Base-by-base conservation (phyloP, 2,329 filamentous ascomycete genomes). In the Beauveria medogensis region DNA sequence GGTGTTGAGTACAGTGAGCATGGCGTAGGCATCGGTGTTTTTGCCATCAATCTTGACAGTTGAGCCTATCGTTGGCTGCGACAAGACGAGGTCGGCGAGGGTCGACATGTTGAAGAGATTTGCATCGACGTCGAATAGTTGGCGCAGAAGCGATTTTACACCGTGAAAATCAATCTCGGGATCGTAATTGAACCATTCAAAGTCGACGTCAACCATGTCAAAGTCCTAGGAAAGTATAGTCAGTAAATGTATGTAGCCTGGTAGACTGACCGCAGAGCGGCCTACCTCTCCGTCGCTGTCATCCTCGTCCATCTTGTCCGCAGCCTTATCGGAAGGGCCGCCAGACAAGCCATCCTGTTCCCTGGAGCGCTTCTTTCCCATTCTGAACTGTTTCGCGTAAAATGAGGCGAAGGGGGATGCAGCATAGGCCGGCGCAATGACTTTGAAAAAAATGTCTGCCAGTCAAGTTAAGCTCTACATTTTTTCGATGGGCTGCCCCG, bases 141-240 rank as follows among this genome's bases (percentile, higher is more conserved):
- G 94, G 63, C 93, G 89, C 63, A 97, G 76, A 8, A 99, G 85
- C 10, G 86, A 88, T 74, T 97, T 97, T 68, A 95, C 84, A 62
- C 94, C 94, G 75, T 97, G 93, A 75, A 97, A 97, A 75, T 99
- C 94, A 68, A 96, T 82, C 8, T 89, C 85, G 2, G 90, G 82
- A 68, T 94, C 88, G 64, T 93, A 96, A 76, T 97, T 95, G 78
- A 97, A 99, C 90, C 92, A 97, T 78, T 99, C 94, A 70, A 99
- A 99, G 66, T 97, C 93, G 62, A 97, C 92, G 71, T 97, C 88
- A 66, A 99, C 86, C 73, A 93, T 89, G 71, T 96, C 90, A 70
- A 92, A 89, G 69, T 96, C 91, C 90, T 96, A 59, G 6, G 41
- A 28, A 26, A 59, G 12, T 44, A 3, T n/a, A 44, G 41, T 65